Base-by-base conservation (phyloP, 2,329 filamentous ascomycete species). In the Pseudocercospora vitis region DNA sequence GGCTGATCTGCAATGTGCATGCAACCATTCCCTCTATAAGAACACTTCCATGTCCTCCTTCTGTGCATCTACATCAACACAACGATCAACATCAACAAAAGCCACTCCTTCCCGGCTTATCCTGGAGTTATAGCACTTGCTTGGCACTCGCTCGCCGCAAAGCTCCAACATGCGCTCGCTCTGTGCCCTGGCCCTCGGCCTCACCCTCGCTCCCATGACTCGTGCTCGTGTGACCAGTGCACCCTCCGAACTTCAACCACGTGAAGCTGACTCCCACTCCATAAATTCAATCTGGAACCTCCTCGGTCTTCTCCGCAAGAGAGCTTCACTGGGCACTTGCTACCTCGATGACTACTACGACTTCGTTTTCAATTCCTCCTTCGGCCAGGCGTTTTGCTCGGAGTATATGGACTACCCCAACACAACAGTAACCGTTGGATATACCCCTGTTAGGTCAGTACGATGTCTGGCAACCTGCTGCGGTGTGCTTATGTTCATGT, bases 391-490 rank as follows among this genome's bases (percentile, higher is more conserved):
- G 1, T 62, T 66, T 52, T 70, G 66, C 46, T 48, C 57, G 24
- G 51, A 48, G 6, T 60, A 65, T 16, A 50, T 66, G 26, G 42
- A 56, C 11, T 68, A 70, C 45, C 54, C 64, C 2, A 60, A 65
- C 23, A 50, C 52, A 4, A 66, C 65, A 2, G 47, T 58, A 19
- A 62, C 58, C 3, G 60, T 59, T 1, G 61, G 67, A 8, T 61
- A 56, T 37, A 68, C 67, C 11, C 66, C 67, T 0, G 63, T 60
- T 12, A 63, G 58, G 69, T 69, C 58, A 53, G 64, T 35, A 4
- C 7, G 6, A 6, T n/a, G n/a, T n/a, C n/a, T n/a, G n/a, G n/a
- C n/a, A n/a, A n/a, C n/a, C n/a, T n/a, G n/a, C n/a, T n/a, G n/a
- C n/a, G n/a, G n/a, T n/a, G n/a, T n/a, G n/a, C n/a, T n/a, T n/a